phyloP scores from a whole-genome alignment of 805 yeast genomes.

The Yamadazyma sp. region DNA sequence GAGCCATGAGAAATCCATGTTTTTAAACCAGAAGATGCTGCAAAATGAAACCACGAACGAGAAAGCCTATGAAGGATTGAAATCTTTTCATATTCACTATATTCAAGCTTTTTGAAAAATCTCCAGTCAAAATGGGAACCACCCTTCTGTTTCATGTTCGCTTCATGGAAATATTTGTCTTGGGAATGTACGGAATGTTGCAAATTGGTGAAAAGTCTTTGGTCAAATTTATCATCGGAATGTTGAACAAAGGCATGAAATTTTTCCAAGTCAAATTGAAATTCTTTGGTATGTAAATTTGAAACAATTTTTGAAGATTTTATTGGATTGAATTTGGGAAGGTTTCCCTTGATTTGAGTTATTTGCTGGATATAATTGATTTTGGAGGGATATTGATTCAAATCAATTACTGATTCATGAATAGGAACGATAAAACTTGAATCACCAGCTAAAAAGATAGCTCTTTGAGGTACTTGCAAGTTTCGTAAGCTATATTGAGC shows the following conservation, averaged over 20 bases:
- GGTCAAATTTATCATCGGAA: too few species aligned
- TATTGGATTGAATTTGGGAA: too few species aligned
- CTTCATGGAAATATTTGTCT: constrained; percentile 8
- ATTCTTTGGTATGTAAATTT: too few species aligned
- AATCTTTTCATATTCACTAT: constrained; percentile 31
- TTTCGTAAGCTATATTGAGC: neutral
- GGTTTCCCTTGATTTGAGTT: too few species aligned
- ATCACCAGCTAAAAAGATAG: constrained; percentile 1
- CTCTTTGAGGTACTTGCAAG: constrained; percentile 5
- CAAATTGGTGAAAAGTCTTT: too few species aligned
- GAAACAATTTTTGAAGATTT: too few species aligned
- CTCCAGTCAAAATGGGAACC: constrained; percentile 38
- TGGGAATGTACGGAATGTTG: too few species aligned
- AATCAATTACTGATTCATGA: neutral
- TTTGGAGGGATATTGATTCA: too few species aligned
- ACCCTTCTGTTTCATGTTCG: constrained; percentile 1
- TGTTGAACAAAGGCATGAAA: too few species aligned
- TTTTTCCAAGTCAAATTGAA: too few species aligned
- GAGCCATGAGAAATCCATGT: constrained; percentile 67
- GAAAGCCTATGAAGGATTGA: constrained; percentile 45
- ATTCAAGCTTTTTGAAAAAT: constrained; percentile 23
- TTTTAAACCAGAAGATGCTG: constrained; percentile 40
- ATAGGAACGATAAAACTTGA: constrained; percentile 3
- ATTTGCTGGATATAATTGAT: too few species aligned
- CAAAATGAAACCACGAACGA: constrained; percentile 50